Evolutionary conservation across 495 filamentous ascomycete species (phyloP).

Genomic region (Penicillium silybi): DNA sequence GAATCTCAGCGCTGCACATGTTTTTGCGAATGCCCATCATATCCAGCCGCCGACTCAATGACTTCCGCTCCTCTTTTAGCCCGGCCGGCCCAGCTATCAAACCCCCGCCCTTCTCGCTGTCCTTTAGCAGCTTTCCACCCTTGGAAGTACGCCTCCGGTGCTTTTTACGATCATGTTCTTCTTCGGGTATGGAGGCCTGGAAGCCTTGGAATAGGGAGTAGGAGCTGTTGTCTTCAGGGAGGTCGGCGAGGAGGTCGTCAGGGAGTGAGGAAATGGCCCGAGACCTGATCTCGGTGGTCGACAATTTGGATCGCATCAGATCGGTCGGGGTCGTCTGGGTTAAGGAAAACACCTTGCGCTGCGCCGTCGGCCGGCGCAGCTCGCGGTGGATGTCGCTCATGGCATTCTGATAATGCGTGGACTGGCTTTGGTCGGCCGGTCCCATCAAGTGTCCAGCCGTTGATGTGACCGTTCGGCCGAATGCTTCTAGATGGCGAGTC

Average conservation of each 20-base stretch:
- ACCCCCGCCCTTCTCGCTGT: constrained; percentile 46
- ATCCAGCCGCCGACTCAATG: constrained; percentile 76
- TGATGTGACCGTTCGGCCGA: constrained; percentile 89
- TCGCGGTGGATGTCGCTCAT: constrained; percentile 88
- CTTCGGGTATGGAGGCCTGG: constrained; percentile 81
- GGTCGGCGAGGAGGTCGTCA: constrained; percentile 82
- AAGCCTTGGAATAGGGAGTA: constrained; percentile 98
- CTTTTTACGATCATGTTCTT: constrained; percentile 59
- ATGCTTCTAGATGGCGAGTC: constrained; percentile 87
- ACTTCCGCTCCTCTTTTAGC: constrained; percentile 71
- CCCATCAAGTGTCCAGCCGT: constrained; percentile 88
- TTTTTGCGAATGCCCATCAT: constrained; percentile 93
- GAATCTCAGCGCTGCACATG: constrained; percentile 94
- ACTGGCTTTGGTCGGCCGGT: constrained; percentile 53
- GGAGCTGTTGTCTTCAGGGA: constrained; percentile 76
- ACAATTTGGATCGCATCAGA: constrained; percentile 87
- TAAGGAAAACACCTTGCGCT: constrained; percentile 86
- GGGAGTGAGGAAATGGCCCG: constrained; percentile 84
- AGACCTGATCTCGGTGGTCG: constrained; percentile 88
- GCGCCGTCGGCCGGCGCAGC: constrained; percentile 72
- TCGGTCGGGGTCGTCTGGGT: constrained; percentile 86
- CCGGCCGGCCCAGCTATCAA: constrained; percentile 61
- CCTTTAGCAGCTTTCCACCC: constrained; percentile 68
- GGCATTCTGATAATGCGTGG: constrained; percentile 71
- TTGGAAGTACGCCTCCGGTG: constrained; percentile 68